Evolutionary conservation across 2,329 filamentous ascomycete genomes (phyloP).

Genomic region (Calonectria crousiana): DNA sequence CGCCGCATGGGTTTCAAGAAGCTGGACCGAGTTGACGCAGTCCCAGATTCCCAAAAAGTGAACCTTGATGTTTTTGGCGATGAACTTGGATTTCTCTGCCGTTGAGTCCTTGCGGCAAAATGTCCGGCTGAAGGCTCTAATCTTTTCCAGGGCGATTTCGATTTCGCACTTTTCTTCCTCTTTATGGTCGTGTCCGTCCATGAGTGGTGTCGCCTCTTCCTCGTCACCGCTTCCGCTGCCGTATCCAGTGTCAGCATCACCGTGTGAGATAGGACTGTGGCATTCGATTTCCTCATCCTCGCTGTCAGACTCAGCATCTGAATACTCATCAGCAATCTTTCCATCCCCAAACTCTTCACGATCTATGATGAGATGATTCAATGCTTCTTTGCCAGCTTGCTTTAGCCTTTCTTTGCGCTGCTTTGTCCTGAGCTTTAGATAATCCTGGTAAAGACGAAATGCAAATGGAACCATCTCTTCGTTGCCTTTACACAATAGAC

Average conservation of each 20-base stretch:
- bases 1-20: conserved; percentile 52
- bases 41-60: conserved; percentile 69
- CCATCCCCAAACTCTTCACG: background rate
- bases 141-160: conserved; percentile 48
- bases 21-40: conserved; percentile 63
- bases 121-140: conserved; percentile 60
- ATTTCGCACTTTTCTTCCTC: conserved; percentile 35
- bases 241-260: background rate
- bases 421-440: conserved; percentile 52
- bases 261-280: background rate
- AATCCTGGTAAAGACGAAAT: conserved; percentile 58
- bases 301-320: background rate
- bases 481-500: conserved; percentile 63
- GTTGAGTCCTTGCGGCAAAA: conserved; percentile 57
- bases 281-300: background rate
- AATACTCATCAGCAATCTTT: background rate
- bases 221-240: background rate
- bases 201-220: background rate
- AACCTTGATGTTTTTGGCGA: conserved; percentile 56
- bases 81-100: conserved; percentile 28
- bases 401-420: conserved; percentile 34
- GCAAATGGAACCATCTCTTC: conserved; percentile 67
- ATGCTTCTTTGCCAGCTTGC: background rate
- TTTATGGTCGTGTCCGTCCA: background rate
- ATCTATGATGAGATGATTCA: background rate